Percentiles rank a stretch among this genome's conserved stretches.
phyloP scores from a whole-genome alignment of 2,329 filamentous ascomycete species.

The Mariannaea sp. region DNA sequence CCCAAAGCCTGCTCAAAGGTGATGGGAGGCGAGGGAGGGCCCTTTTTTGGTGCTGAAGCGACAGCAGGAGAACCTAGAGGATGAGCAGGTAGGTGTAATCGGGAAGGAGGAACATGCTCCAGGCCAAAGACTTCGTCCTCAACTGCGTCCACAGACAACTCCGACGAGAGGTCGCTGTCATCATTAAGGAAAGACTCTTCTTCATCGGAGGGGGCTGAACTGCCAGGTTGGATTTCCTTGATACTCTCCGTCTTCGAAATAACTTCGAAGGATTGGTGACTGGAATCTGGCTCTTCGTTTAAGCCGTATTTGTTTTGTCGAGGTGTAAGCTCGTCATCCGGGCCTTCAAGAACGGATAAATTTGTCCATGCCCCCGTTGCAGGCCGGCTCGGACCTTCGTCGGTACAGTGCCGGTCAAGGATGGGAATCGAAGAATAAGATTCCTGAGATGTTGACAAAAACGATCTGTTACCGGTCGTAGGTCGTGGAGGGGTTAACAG shows the following conservation, averaged over 20 bases:
- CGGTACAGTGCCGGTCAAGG: constrained; percentile 68
- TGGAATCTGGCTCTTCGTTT: constrained; percentile 32
- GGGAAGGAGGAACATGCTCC: constrained; percentile 21
- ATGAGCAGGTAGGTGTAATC: constrained; percentile 41
- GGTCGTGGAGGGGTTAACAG: constrained; percentile 36
- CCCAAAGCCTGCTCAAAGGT: constrained; percentile 36
- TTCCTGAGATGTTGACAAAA: constrained; percentile 66
- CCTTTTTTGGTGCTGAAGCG: constrained; percentile 38
- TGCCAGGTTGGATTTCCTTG: constrained; percentile 47
- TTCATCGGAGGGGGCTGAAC: constrained; percentile 42
- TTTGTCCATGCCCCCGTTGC: constrained; percentile 57
- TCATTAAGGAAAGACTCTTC: constrained; percentile 56
- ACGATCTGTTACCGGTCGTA: constrained; percentile 49
- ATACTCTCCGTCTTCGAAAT: constrained; percentile 59
- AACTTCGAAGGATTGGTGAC: constrained; percentile 58
- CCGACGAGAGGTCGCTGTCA: constrained; percentile 65
- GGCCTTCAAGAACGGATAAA: constrained; percentile 57
- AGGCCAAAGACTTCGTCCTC: constrained; percentile 50
- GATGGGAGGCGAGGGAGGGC: constrained; percentile 38
- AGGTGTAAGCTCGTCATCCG: constrained; percentile 46
- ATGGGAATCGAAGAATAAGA: constrained; percentile 80
- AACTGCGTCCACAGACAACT: constrained; percentile 59
- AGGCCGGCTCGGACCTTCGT: constrained; percentile 52
- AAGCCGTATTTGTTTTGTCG: constrained; percentile 30
- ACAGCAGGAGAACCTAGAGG: constrained; percentile 41